Evolutionary conservation across 768 basidiomycete genomes (phyloP).

Genomic region (Scleroderma citrinum): DNA sequence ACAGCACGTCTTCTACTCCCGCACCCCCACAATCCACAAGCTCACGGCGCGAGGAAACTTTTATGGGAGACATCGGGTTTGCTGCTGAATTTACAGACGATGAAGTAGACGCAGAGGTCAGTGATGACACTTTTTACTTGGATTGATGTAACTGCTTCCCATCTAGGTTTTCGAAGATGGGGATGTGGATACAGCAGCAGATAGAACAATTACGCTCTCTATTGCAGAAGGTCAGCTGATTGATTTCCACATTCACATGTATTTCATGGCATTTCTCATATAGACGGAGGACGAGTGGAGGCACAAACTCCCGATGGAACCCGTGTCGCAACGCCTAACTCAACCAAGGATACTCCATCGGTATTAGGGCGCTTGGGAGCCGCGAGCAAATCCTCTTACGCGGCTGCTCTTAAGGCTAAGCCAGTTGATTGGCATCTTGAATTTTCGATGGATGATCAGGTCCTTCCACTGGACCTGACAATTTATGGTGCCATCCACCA

Average conservation of each 20-base stretch:
- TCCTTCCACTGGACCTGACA: conserved; percentile 80
- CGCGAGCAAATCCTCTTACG: conserved; percentile 66
- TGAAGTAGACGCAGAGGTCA: conserved; percentile 72
- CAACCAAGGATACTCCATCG: conserved; percentile 37
- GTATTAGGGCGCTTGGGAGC: conserved; percentile 29
- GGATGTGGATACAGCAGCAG: conserved; percentile 63
- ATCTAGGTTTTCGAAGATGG: conserved; percentile 79
- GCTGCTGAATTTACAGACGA: conserved; percentile 79
- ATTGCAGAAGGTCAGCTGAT: conserved; percentile 62
- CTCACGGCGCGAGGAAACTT: conserved; percentile 39
- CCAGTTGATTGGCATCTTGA: conserved; percentile 96
- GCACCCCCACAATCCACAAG: conserved; percentile 19
- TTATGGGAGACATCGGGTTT: conserved; percentile 57
- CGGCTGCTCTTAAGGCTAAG: conserved; percentile 87
- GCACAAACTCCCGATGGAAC: conserved; percentile 98
- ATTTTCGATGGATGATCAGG: conserved; percentile 88
- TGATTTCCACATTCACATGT: neutral
- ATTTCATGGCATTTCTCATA: conserved; percentile 3
- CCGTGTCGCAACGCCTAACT: conserved; percentile 82
- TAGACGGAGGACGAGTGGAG: conserved; percentile 89
- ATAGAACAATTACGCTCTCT: conserved; percentile 83
- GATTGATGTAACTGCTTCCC: conserved; percentile 9
- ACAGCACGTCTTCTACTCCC: conserved; percentile 11
- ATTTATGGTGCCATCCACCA: conserved; percentile 97
- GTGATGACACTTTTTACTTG: conserved; percentile 4